Base-by-base conservation (phyloP, 129 eudicot genomes). In the Flaveria brownii region DNA sequence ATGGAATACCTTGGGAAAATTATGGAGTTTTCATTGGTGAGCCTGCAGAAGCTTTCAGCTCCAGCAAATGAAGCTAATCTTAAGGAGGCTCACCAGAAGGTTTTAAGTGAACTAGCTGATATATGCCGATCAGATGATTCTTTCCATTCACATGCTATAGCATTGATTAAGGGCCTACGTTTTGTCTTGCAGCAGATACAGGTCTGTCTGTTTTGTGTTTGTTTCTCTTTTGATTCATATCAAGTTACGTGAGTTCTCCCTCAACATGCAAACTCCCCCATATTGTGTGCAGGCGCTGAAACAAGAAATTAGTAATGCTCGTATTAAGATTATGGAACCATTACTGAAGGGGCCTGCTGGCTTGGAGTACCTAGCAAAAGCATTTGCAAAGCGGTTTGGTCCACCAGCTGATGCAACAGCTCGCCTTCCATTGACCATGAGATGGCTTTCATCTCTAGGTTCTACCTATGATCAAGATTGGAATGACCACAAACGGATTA, bases 11-110 rank as follows among this genome's bases (percentile, higher is more conserved):
- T 95, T 28, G 97, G 95, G 57, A 89, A 85, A 77, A 85, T 95
- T n/a, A 86, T 89, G 68, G 92, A 87, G 81, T 95, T 83, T 74
- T 90, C 96, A 2, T 69, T 95, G 82, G 70, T 86, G 71, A 89
- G 91, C 80, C 73, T 95, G 81, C 92, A 88, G 73, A 95, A 89
- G 89, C 97, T 95, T 56, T 91, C 99, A 54, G 94, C 99, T 54
- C 96, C 96, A 10, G 99, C 96, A 63, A 81, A 84, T 71, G 96
- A 89, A 70, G 87, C 61, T 46, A 86, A 86, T 56, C 72, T 91
- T 70, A 89, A 86, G 71, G 84, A 82, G 62, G 78, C 87, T 42
- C 96, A 89, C 71, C 84, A 87, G 75, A 84, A 87, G 72, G 87
- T 87, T 14, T 55, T 91, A 77, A 79, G 52, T 76, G 97, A 91